Conservation (phyloP, 805 yeast genomes). For the Saccharomycopsis sp. region DNA sequence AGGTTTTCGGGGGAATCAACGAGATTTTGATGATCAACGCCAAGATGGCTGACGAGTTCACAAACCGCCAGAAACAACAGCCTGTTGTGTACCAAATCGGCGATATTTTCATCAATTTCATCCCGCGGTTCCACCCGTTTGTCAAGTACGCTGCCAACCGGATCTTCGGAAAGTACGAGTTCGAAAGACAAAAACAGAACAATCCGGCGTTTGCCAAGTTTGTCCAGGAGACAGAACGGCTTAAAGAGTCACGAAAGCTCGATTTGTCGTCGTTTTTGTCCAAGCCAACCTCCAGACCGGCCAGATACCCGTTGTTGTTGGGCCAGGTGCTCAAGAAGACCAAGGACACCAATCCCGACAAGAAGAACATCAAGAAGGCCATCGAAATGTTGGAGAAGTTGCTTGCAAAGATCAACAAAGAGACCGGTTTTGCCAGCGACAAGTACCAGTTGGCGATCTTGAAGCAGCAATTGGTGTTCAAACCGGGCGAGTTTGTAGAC, state of each 20-base stretch:
- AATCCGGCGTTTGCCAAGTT: conserved; percentile 90
- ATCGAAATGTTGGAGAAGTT: conserved; percentile 69
- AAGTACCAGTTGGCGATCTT: conserved; percentile 82
- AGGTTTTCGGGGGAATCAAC: conserved; percentile 84
- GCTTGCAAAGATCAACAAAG: conserved; percentile 68
- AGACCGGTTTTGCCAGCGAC: conserved; percentile 91
- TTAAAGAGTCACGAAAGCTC: conserved; percentile 79
- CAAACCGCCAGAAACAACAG: conserved; percentile 77
- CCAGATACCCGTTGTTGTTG: conserved; percentile 81
- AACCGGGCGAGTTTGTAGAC: conserved; percentile 79
- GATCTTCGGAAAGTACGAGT: conserved; percentile 90
- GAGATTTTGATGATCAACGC: conserved; percentile 82
- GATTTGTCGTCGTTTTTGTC: conserved; percentile 91
- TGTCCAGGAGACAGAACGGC: conserved; percentile 81
- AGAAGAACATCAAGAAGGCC: conserved; percentile 61
- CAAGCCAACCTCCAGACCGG: conserved; percentile 94
- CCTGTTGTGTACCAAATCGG: conserved; percentile 84
- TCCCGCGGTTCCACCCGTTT: conserved; percentile 87
- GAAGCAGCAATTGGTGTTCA: conserved; percentile 75
- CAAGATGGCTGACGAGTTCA: conserved; percentile 80
- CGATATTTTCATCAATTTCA: conserved; percentile 77
- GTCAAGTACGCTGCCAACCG: conserved; percentile 91
- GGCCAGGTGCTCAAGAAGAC: conserved; percentile 81
- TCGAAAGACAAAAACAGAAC: conserved; percentile 86
- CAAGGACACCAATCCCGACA: conserved; percentile 66